Conservation (phyloP, 1,284 basidiomycete genomes). For the Laetiporus sulphureus region DNA sequence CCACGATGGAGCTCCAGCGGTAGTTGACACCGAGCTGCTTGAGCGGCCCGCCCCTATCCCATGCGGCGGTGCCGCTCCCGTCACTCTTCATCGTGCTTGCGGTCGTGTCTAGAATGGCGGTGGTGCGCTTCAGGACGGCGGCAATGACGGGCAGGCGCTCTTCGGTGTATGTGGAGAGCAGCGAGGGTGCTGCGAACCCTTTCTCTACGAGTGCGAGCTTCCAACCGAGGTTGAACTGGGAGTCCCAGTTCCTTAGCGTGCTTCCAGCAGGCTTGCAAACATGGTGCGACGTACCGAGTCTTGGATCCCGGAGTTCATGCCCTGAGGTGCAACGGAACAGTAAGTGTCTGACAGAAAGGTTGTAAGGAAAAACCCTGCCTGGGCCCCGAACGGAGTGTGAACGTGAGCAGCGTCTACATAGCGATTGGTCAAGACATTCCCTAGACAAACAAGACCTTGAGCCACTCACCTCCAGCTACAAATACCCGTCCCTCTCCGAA, state of each 20-base stretch:
- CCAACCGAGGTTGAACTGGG: conserved; percentile 27
- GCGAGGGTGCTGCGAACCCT: conserved; percentile 13
- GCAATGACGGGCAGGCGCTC: conserved; percentile 24
- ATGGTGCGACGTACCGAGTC: conserved; percentile 3
- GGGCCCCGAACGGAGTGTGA: conserved; percentile 26
- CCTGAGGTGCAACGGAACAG: conserved; percentile 1
- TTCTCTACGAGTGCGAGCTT: conserved; percentile 27
- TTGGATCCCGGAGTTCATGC: conserved; percentile 8
- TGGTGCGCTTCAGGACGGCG: conserved; percentile 19
- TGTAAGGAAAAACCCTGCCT: conserved; percentile 15
- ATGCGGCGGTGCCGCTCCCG: background rate
- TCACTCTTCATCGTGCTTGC: background rate
- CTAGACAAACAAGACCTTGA: no score
- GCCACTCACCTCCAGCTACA: conserved; percentile 32
- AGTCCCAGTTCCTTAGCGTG: background rate
- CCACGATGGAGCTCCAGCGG: conserved; percentile 36
- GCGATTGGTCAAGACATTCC: background rate
- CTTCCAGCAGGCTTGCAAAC: background rate
- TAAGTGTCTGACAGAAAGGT: no score
- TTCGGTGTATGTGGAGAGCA: conserved; percentile 20
- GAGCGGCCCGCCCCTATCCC: conserved; percentile 17
- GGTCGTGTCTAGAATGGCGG: conserved; percentile 5
- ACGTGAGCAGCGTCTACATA: conserved; percentile 22
- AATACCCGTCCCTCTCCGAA: conserved; percentile 29
- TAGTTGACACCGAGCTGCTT: conserved; percentile 40